A percentile compares a stretch with the other conserved stretches of the same genome.
These are phyloP conservation scores for Lachancea fermentati DNA, from an alignment of 805 yeast genomes.

Conservation along the genomic window DNA sequence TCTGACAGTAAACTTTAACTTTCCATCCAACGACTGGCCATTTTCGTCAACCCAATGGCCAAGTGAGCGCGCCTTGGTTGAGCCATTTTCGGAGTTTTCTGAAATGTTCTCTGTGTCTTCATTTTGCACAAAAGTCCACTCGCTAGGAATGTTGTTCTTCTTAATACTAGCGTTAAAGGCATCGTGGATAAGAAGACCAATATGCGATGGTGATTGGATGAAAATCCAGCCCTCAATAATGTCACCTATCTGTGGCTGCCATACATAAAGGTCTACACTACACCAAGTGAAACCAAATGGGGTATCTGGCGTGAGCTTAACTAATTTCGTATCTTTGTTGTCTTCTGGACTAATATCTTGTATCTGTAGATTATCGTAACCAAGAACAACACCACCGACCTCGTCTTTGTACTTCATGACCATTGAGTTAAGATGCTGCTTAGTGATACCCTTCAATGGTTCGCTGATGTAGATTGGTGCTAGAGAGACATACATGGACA, in stretches of 20 bases:
- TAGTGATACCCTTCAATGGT: conserved; percentile 74
- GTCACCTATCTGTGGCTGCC: conserved; percentile 92
- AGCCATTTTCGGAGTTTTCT: conserved; percentile 13
- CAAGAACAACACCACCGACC: conserved; percentile 77
- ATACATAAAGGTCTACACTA: conserved; percentile 70
- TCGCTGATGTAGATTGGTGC: conserved; percentile 73
- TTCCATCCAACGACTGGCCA: conserved; percentile 75
- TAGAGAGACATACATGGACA: conserved; percentile 67
- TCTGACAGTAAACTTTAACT: conserved; percentile 68
- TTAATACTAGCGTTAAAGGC: conserved; percentile 92
- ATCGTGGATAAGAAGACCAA: conserved; percentile 86
- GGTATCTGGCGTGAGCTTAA: conserved; percentile 66
- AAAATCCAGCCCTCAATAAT: conserved; percentile 78
- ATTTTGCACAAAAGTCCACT: conserved; percentile 79
- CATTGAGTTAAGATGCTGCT: conserved; percentile 86
- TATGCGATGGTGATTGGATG: conserved; percentile 92
- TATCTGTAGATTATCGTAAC: conserved; percentile 63
- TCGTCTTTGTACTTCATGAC: conserved; percentile 73
- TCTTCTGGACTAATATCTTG: conserved; percentile 37
- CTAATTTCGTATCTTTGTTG: conserved; percentile 40
- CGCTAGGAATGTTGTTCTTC: conserved; percentile 74
- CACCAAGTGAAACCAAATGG: conserved; percentile 91
- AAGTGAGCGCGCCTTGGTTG: conserved; percentile 44
- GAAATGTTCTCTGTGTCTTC: conserved; percentile 46
- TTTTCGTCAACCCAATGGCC: conserved; percentile 86